A percentile compares a stretch with the other conserved stretches of the same genome.
Evolutionary conservation across 2,329 filamentous ascomycete species (phyloP).

Genomic region (Fusarium transvaalense): DNA sequence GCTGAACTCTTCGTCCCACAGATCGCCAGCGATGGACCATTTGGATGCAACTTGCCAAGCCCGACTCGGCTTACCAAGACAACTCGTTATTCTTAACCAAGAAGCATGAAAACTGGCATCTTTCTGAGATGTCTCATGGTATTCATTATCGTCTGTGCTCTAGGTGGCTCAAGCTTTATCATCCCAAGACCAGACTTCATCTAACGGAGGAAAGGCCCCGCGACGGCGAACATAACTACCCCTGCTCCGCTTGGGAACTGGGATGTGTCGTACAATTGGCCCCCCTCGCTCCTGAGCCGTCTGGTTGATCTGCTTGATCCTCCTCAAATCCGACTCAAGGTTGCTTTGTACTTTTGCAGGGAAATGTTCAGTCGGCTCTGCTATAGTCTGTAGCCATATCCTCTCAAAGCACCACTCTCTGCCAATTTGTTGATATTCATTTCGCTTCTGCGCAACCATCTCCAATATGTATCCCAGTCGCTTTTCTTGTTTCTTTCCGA

Average conservation of each 20-base stretch:
- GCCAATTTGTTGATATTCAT: background rate
- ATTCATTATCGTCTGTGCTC: too few species aligned
- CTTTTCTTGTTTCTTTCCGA: background rate
- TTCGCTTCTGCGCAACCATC: too few species aligned
- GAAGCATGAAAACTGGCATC: too few species aligned
- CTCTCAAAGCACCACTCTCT: background rate
- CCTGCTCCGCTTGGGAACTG: background rate
- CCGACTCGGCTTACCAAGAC: too few species aligned
- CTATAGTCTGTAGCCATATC: background rate
- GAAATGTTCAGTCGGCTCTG: background rate
- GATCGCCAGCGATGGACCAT: fast-evolving
- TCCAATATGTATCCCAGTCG: background rate
- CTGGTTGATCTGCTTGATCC: background rate
- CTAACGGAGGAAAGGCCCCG: background rate
- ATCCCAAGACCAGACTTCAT: background rate
- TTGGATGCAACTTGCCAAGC: background rate
- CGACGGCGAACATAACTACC: background rate
- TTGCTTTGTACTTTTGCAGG: background rate
- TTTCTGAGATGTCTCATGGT: too few species aligned
- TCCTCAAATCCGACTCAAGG: background rate
- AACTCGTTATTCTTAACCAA: too few species aligned
- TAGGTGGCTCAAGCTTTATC: background rate
- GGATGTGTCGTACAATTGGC: background rate
- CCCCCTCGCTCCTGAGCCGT: background rate
- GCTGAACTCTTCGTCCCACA: background rate